These are phyloP conservation scores for Verticillium klebahnii DNA, from an alignment of 2,329 filamentous ascomycete genomes.

Conservation along the genomic window DNA sequence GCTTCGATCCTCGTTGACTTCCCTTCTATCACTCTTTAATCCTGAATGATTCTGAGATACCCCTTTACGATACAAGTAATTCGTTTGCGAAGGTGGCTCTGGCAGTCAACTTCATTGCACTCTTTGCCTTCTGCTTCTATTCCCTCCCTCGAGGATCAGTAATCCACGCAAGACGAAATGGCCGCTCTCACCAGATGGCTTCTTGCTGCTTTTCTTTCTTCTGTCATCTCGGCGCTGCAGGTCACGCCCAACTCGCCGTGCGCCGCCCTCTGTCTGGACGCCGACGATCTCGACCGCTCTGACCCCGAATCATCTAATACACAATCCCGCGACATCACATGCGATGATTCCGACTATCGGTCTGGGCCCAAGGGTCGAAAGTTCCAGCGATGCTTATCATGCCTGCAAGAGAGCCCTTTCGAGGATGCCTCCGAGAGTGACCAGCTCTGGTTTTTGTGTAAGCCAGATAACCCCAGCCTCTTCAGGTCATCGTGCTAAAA, in stretches of 20 bases:
- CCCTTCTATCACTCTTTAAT: neutral
- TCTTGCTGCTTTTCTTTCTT: constrained; percentile 22
- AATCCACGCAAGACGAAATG: constrained; percentile 9
- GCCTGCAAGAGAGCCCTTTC: constrained; percentile 47
- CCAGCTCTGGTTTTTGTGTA: constrained; percentile 53
- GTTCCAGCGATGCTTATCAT: constrained; percentile 45
- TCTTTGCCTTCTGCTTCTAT: neutral
- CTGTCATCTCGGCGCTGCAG: constrained; percentile 30
- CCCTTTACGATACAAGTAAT: neutral
- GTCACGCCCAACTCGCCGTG: constrained; percentile 53
- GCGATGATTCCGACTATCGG: constrained; percentile 38
- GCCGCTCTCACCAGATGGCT: constrained; percentile 14
- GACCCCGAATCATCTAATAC: constrained; percentile 43
- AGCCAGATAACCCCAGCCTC: constrained; percentile 18
- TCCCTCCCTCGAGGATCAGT: neutral
- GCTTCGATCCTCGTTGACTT: neutral
- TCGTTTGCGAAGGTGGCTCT: neutral
- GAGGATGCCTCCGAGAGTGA: constrained; percentile 43
- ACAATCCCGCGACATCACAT: constrained; percentile 39
- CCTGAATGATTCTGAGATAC: neutral
- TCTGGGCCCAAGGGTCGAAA: constrained; percentile 34
- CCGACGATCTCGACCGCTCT: constrained; percentile 31
- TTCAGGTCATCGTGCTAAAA: neutral
- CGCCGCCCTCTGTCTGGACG: constrained; percentile 43
- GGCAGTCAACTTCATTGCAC: constrained; percentile 2